Conservation (phyloP, 2,329 filamentous ascomycete species). For the Talaromyces verruculosus region DNA sequence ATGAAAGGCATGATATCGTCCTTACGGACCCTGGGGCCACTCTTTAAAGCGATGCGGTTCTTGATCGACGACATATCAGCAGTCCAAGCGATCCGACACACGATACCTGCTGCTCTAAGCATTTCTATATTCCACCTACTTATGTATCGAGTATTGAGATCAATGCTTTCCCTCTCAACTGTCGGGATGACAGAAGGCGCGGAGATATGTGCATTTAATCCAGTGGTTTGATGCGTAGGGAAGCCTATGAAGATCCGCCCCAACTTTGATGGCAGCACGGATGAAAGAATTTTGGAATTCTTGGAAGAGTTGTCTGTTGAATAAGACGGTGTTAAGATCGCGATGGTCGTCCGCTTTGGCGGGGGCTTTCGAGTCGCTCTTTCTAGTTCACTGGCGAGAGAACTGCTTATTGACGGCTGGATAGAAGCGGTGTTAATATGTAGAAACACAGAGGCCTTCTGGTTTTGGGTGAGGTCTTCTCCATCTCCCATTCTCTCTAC, state of each 20-base stretch:
- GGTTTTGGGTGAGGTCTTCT: constrained; percentile 70
- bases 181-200: constrained; percentile 96
- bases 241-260: constrained; percentile 97
- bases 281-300: constrained; percentile 74
- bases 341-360: constrained; percentile 79
- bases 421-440: constrained; percentile 83
- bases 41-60: constrained; percentile 52
- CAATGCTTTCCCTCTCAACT: constrained; percentile 93
- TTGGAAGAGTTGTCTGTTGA: constrained; percentile 72
- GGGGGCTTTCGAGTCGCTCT: constrained; percentile 96
- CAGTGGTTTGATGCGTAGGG: constrained; percentile 94
- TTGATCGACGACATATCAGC: constrained; percentile 81
- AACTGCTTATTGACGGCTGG: constrained; percentile 68
- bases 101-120: constrained; percentile 83
- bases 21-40: constrained; percentile 56
- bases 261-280: constrained; percentile 83
- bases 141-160: constrained; percentile 92
- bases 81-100: constrained; percentile 81
- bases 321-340: constrained; percentile 87
- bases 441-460: constrained; percentile 80
- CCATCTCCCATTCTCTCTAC: constrained; percentile 61
- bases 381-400: constrained; percentile 82
- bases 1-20: constrained; percentile 67
- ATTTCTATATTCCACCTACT: constrained; percentile 95
- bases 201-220: constrained; percentile 88